A percentile compares a stretch with the other conserved stretches of the same genome.
These are phyloP conservation scores for Mortierella sp. DNA, from an alignment of 371 early-diverging fungal species.

Conservation along the genomic window DNA sequence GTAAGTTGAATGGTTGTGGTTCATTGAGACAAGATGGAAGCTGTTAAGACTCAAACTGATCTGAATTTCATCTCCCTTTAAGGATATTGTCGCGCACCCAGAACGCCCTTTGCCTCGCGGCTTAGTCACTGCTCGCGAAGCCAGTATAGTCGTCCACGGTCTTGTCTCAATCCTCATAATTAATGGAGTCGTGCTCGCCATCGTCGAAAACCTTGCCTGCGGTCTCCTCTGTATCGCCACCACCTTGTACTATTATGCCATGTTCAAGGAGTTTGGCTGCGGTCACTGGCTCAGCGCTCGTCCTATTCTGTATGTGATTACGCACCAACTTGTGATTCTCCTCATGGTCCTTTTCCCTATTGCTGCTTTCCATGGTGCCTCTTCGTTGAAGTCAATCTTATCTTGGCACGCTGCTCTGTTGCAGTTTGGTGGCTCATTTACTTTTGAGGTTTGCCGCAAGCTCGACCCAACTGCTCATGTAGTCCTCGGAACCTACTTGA, in stretches of 20 bases:
- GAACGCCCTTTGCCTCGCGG: constrained; percentile 56
- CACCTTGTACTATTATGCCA: constrained; percentile 51
- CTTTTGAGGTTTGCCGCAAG: constrained; percentile 55
- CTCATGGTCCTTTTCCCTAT: constrained; percentile 56
- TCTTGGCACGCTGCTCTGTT: constrained; percentile 52
- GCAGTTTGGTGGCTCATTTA: constrained; percentile 53
- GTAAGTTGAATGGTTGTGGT: constrained; percentile 19
- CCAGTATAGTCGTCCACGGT: constrained; percentile 45
- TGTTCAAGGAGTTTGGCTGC: constrained; percentile 57
- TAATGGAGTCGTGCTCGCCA: constrained; percentile 45
- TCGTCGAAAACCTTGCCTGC: constrained; percentile 50
- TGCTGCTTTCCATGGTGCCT: constrained; percentile 51
- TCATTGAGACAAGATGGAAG: background rate
- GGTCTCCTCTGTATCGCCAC: constrained; percentile 53
- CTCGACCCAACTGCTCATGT: constrained; percentile 53
- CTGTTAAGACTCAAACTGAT: background rate
- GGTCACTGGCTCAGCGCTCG: constrained; percentile 57
- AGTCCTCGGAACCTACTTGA: constrained; percentile 46
- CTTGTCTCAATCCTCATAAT: constrained; percentile 38
- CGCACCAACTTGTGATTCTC: constrained; percentile 49
- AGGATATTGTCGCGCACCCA: constrained; percentile 57
- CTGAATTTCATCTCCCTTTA: background rate
- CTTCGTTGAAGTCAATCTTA: constrained; percentile 36
- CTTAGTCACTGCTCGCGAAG: constrained; percentile 53
- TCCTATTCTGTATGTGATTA: constrained; percentile 51